Base-by-base conservation (phyloP, 2,329 filamentous ascomycete genomes). In the Cryphonectria japonica region DNA sequence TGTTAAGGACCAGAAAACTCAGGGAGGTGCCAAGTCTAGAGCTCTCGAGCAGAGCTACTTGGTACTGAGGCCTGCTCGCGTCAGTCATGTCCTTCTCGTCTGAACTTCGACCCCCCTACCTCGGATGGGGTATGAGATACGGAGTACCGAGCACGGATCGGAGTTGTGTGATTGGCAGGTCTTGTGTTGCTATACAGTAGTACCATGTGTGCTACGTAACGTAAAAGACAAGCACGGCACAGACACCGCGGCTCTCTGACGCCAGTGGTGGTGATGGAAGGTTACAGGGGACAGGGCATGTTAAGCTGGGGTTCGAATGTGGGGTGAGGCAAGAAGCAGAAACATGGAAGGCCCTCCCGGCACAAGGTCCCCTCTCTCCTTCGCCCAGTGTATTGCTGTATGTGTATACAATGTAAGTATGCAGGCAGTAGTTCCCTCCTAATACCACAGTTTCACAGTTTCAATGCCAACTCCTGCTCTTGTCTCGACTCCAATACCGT, bases 151-250 rank as follows among this genome's bases (percentile, higher is more conserved):
- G 29, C 54, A 32, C 54, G 29, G 54, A 59, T 59, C 22, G 34
- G 59, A n/a, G 59, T 26, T 61, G 59, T 39, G 34, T 61, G 59
- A 61, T 61, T 61, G 59, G 59, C 34, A 61, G 59, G 32, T 39
- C 22, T 26, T n/a, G 59, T 61, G 32, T 39, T 32, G 54, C 26
- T 26, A 16, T 59, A 34, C 34, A 34, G 34, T 34, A 32, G 54
- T 32, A n/a, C 46, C 19, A 39, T 39, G 22, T 50, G 46, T n/a
- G 46, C 46, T n/a, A 50, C 22, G 43, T 50, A 50, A 50, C 43
- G 43, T 50, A 50, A 50, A 50, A 16, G 43, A 50, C 19, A n/a
- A 50, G 46, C 22, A 8, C 22, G 19, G 46, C 46, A 50, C 46
- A 50, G 22, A n/a, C 22, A 50, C 46, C 46, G 22, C 46, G 46